Base-by-base conservation (phyloP, 2,329 filamentous ascomycete genomes). In the Pyricularia sp. region DNA sequence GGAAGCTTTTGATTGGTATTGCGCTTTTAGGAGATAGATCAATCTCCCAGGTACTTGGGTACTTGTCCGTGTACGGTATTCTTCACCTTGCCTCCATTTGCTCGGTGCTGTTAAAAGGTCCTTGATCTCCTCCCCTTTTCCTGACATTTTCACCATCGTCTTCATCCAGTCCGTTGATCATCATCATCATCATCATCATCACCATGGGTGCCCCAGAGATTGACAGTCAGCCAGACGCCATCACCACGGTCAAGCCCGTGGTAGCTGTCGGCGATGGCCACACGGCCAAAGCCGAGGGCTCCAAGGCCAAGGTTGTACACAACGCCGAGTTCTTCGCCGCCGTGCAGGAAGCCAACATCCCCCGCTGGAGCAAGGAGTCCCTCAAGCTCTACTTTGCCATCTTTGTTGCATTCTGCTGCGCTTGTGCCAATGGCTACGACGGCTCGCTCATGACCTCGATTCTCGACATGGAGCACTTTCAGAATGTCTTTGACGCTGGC, bases 351-450 rank as follows among this genome's bases (percentile, higher is more conserved):
- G 79, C 79, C 63, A 79, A 80, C 42, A 83, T 84, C 69, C 76
- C 80, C 50, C 73, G 75, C 30, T 78, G 78, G 77, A 81, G 79
- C 75, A 79, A 76, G 71, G 77, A 78, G 68, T 81, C 81, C 25
- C 65, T 79, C 64, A 76, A 79, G 28, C 75, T 83, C 64, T 83
- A 82, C 74, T 80, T 79, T 69, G 75, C 78, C 69, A 79, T 84
- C 66, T 82, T 83, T 50, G 71, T 82, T 31, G 76, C 78, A 10
- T 82, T 83, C 71, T 81, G 80, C 74, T 82, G 81, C 70, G 78
- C 81, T 58, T 82, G 81, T 70, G 81, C 81, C 72, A 83, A 83
- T 73, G 81, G 81, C 70, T 83, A 83, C 71, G 81, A 83, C 76
- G 79, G 80, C 68, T 82, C 81, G 10, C 77, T 83, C 30, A 81